These are phyloP conservation scores for Pelagomonas calceolata DNA, from an alignment of 108 stramenopile species.

Conservation along the genomic window DNA sequence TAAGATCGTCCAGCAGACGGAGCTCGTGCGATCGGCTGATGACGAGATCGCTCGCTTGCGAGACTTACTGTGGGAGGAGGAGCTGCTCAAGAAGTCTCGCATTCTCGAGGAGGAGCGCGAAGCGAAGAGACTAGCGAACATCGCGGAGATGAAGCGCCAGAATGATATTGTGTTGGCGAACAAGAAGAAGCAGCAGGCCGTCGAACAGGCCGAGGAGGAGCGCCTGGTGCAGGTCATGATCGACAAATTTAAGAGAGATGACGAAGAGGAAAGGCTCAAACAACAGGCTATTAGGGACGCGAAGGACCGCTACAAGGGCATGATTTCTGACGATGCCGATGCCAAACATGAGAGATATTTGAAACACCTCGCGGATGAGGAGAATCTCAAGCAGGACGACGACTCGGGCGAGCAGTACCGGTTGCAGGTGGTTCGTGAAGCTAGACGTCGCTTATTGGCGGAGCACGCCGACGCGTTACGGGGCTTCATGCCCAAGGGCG, in stretches of 20 bases:
- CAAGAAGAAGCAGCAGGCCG: slow-evolving; percentile 39
- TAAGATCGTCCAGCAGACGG: slow-evolving; percentile 14
- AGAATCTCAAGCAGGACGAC: slow-evolving; percentile 26
- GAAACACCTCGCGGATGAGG: slow-evolving; percentile 33
- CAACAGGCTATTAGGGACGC: slow-evolving; percentile 21
- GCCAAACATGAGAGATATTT: slow-evolving; percentile 30
- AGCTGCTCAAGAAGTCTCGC: slow-evolving; percentile 25
- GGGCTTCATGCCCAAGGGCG: slow-evolving; percentile 42
- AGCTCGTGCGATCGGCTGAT: neutral
- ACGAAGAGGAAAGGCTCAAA: slow-evolving; percentile 33
- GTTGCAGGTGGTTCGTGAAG: slow-evolving; percentile 41
- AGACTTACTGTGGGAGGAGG: slow-evolving; percentile 56
- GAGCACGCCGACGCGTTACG: slow-evolving; percentile 42
- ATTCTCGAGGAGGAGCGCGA: neutral
- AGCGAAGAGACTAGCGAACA: slow-evolving; percentile 36
- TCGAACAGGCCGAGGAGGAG: slow-evolving; percentile 35
- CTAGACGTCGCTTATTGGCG: slow-evolving; percentile 34
- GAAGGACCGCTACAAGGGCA: slow-evolving; percentile 36
- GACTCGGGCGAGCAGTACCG: slow-evolving; percentile 45
- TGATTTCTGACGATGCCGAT: slow-evolving; percentile 33
- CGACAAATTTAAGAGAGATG: slow-evolving; percentile 49
- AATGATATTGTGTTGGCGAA: slow-evolving; percentile 43
- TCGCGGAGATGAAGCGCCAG: slow-evolving; percentile 32
- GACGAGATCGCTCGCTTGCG: slow-evolving; percentile 36
- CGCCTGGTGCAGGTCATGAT: slow-evolving; percentile 48